Conservation (phyloP, 257 asterid genomes). For the Scutellaria barbata region DNA sequence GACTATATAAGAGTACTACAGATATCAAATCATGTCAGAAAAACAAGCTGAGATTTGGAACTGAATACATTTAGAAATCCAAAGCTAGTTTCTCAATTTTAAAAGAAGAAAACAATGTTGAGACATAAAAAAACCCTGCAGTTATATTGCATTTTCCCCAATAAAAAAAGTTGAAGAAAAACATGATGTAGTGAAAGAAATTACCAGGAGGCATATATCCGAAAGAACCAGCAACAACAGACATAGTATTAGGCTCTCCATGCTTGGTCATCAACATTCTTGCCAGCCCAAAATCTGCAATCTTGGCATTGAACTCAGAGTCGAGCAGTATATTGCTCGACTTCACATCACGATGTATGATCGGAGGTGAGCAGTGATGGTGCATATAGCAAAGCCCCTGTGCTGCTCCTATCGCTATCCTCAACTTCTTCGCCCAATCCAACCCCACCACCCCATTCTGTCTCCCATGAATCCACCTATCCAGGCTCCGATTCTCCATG, state of each 20-base stretch:
- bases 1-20: too few relatives aligned
- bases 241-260: slow-evolving; percentile 58
- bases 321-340: slow-evolving; percentile 57
- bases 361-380: slow-evolving; percentile 53
- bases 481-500: slow-evolving; percentile 80
- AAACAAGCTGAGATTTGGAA: too few relatives aligned
- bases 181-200: too few relatives aligned
- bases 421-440: slow-evolving; percentile 63
- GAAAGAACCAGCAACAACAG: slow-evolving; percentile 60
- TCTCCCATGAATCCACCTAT: slow-evolving; percentile 71
- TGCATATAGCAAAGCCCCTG: slow-evolving; percentile 65
- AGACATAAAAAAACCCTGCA: too few relatives aligned
- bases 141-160: too few relatives aligned
- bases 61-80: too few relatives aligned
- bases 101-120: too few relatives aligned
- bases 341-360: slow-evolving; percentile 60
- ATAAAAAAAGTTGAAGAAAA: too few relatives aligned
- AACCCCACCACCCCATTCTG: slow-evolving; percentile 44
- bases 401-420: slow-evolving; percentile 62
- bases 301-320: slow-evolving; percentile 55
- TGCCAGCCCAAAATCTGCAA: slow-evolving; percentile 66
- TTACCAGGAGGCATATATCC: slow-evolving; percentile 73
- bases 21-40: too few relatives aligned
- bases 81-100: too few relatives aligned
- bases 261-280: slow-evolving; percentile 47